Conservation (phyloP, 352 stramenopile species). For the Globisporangium ultimum region DNA sequence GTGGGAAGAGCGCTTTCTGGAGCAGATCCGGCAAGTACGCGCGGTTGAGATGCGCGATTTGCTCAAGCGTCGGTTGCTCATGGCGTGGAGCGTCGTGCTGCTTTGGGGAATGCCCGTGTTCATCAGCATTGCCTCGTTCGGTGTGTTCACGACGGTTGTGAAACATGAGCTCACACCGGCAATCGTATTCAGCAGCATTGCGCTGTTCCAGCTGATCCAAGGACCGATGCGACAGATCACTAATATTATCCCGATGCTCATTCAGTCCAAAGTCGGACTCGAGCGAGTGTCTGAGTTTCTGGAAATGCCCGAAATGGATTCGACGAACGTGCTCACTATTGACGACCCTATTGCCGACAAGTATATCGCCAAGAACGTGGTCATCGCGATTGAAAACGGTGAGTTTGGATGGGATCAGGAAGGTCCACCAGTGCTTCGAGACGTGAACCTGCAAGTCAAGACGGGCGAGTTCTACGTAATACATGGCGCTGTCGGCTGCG, state of each 20-base stretch:
- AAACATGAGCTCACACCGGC: conserved; percentile 79
- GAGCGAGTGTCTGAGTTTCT: conserved; percentile 17
- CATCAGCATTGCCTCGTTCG: conserved; percentile 44
- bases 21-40: conserved; percentile 40
- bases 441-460: conserved; percentile 65
- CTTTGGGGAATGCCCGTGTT: conserved; percentile 47
- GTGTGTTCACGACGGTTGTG: conserved; percentile 33
- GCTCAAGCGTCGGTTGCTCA: conserved; percentile 21
- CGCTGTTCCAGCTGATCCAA: conserved; percentile 42
- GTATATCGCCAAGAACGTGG: no score
- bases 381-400: no score
- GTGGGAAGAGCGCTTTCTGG: conserved; percentile 84
- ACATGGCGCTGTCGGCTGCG: conserved; percentile 85
- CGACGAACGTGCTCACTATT: not conserved
- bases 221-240: conserved; percentile 24
- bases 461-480: conserved; percentile 82
- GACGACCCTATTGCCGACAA: no score
- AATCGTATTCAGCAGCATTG: conserved; percentile 20
- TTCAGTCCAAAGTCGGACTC: conserved; percentile 1
- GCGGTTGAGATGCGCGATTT: conserved; percentile 31
- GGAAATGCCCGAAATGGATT: conserved; percentile 37
- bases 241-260: not conserved
- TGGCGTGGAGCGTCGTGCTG: conserved; percentile 31
- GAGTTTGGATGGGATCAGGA: no score
- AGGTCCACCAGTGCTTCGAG: conserved; percentile 18